phyloP scores from a whole-genome alignment of 2,329 filamentous ascomycete genomes.

The Didymellaceae sp. region DNA sequence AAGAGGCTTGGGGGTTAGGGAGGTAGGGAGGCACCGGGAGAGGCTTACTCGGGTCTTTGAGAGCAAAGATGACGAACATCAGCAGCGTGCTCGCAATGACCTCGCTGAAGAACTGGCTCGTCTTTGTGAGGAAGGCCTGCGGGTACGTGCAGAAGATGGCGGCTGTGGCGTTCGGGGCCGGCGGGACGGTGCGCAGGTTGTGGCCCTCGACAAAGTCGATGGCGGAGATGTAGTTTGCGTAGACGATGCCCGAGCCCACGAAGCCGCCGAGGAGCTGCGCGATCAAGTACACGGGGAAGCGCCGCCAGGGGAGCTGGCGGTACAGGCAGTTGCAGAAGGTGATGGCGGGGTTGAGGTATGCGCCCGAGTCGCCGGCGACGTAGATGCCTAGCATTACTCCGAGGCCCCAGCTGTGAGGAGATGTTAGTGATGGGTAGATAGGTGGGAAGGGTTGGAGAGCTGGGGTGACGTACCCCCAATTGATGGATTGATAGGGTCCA shows the following conservation, averaged over 20 bases:
- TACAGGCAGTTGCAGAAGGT: constrained; percentile 73
- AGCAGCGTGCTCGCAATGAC: constrained; percentile 71
- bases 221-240: constrained; percentile 58
- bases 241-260: constrained; percentile 57
- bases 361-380: constrained; percentile 68
- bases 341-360: constrained; percentile 70
- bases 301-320: constrained; percentile 71
- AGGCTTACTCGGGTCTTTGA: constrained; percentile 59
- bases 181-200: constrained; percentile 68
- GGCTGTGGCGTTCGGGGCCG: constrained; percentile 64
- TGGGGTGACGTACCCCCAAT: constrained; percentile 46
- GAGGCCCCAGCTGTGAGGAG: constrained; percentile 42
- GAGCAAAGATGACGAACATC: constrained; percentile 74
- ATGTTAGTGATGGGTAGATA: not conserved
- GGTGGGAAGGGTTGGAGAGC: no score
- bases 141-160: constrained; percentile 79
- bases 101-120: constrained; percentile 74
- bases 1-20: no score
- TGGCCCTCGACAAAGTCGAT: constrained; percentile 70
- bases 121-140: constrained; percentile 68
- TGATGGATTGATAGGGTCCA: constrained; percentile 52
- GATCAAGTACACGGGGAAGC: constrained; percentile 71
- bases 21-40: no score
- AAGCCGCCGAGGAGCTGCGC: constrained; percentile 73
- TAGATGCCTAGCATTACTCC: constrained; percentile 63